Evolutionary conservation across 2,329 filamentous ascomycete genomes (phyloP), one percentile per base, ranked within the genome.

Genomic region (Alternaria incomplexa): DNA sequence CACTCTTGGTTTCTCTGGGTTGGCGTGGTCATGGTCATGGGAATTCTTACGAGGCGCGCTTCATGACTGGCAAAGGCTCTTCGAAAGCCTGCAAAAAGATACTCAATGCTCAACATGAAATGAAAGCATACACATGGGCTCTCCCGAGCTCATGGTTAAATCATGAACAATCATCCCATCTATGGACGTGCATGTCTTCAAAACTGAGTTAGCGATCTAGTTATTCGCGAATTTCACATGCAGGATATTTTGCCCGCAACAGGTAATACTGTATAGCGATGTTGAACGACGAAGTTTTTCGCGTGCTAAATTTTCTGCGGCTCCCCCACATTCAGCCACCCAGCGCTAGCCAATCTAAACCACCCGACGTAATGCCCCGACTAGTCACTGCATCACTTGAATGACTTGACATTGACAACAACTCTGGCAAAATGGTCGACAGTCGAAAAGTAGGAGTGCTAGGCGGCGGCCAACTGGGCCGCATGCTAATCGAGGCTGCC

Each of bases 401-500:
- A n/a, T 58, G 47, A 62, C 32, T 56, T 52, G 46, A 50, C n/a
- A 55, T 48, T 25, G 43, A 61, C 32, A 46, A 32, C 55, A 56
- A 61, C 44, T 65, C 60, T 44, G 26, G 30, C 45, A 61, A 59
- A 32, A 79, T 77, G 74, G 67, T 70, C 58, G 77, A 80, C 58
- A 67, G 60, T 23, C 71, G 76, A 25, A 79, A 76, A 63, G 76
- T 80, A 6, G 77, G 77, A 13, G 75, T 80, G 9, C 66, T 80
- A 15, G 77, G 77, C 22, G 84, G 84, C 45, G 84, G 84, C 71
- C 84, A 85, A 82, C 87, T 99, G 44, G 96, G 95, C 64, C 92
- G 93, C 68, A 98, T 98, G 96, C 88, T 98, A 20, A 91, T 92
- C 68, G 93, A 98, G 83, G 90, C 91, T n/a, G 93, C 94, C 32